Evolutionary conservation across 768 basidiomycete species (phyloP).

Genomic region (Tylopilus sp.): DNA sequence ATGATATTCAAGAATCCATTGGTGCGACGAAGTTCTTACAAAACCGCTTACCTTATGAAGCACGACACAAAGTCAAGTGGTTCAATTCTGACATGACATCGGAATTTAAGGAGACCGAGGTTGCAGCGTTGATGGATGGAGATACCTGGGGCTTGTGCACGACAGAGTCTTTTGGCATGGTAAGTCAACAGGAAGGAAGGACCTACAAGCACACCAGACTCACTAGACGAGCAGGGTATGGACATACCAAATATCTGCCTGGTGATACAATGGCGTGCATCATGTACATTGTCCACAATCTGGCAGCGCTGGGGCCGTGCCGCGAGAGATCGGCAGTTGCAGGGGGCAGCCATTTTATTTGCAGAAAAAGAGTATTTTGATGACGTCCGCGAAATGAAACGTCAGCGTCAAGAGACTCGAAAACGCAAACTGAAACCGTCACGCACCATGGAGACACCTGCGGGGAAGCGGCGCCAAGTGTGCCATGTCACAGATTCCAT

Average conservation of each 20-base stretch:
- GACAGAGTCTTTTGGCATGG: background rate
- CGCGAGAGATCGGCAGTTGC: background rate
- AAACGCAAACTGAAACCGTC: background rate
- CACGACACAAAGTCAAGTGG: background rate
- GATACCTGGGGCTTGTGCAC: background rate
- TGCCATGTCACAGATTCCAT: too few species aligned
- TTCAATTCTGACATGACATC: background rate
- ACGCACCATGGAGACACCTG: background rate
- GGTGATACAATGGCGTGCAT: background rate
- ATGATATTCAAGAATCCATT: background rate
- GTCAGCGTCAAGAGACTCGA: background rate
- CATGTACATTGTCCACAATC: background rate
- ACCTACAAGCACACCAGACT: background rate
- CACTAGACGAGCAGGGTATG: background rate
- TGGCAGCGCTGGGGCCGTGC: background rate
- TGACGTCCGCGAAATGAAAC: background rate
- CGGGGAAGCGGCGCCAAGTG: background rate
- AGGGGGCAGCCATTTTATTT: background rate
- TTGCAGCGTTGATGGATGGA: background rate
- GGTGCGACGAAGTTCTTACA: background rate
- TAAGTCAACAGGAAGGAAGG: background rate
- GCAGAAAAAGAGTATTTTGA: background rate
- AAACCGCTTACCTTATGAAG: background rate
- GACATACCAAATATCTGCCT: background rate
- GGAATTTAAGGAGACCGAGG: background rate